phyloP scores from a whole-genome alignment of 805 yeast genomes.

The Yueomyces sinensis region DNA sequence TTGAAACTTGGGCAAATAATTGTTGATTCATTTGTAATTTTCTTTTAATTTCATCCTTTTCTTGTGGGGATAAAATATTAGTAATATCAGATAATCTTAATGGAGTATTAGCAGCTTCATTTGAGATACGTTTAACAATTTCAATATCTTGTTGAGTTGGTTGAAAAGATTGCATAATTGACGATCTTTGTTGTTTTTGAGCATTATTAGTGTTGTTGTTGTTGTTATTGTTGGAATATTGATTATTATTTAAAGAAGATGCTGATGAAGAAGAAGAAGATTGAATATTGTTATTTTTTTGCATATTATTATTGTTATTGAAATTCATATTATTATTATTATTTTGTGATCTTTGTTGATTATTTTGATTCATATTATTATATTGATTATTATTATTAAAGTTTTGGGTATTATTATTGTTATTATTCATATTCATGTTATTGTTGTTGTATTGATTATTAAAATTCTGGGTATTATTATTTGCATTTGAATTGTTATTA shows the following conservation, averaged over 20 bases:
- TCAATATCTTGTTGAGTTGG: slow-evolving; percentile 51
- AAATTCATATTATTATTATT: neutral
- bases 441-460: too few species aligned
- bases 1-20: slow-evolving; percentile 56
- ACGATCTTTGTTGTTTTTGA: slow-evolving; percentile 2
- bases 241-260: neutral
- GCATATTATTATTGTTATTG: neutral
- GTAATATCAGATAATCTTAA: slow-evolving; percentile 58
- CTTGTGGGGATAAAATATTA: slow-evolving; percentile 43
- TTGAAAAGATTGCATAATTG: slow-evolving; percentile 12
- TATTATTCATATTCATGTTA: slow-evolving; percentile 1
- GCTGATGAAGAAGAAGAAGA: neutral
- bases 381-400: slow-evolving; percentile 1
- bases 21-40: slow-evolving; percentile 35
- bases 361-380: slow-evolving; percentile 1
- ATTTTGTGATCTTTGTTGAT: neutral
- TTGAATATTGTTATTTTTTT: neutral
- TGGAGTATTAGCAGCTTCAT: slow-evolving; percentile 56
- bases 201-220: slow-evolving; percentile 4
- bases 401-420: neutral
- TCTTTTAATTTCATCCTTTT: slow-evolving; percentile 46
- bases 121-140: slow-evolving; percentile 47
- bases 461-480: too few species aligned
- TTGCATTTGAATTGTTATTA: neutral
- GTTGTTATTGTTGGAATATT: slow-evolving; percentile 14